phyloP scores from a whole-genome alignment of 2,329 filamentous ascomycete species.

The Neocatenulostroma microsporum region DNA sequence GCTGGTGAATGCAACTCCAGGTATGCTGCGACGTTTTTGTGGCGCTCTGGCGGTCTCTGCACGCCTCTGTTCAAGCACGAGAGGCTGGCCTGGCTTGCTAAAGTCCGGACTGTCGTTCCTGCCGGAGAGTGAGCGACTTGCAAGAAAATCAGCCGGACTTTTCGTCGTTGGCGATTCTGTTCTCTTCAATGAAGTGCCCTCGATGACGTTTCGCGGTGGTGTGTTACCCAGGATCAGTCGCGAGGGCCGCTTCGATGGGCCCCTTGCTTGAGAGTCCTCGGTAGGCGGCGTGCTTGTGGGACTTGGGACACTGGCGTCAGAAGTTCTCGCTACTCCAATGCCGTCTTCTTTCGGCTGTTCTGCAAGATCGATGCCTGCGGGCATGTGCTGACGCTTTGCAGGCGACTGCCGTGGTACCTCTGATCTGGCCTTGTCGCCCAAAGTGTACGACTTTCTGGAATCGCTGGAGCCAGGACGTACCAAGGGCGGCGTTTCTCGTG shows the following conservation, averaged over 20 bases:
- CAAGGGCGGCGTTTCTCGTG: slow-evolving; percentile 1
- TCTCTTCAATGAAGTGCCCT: slow-evolving; percentile 4
- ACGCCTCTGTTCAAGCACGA: background rate
- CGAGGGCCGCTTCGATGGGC: slow-evolving; percentile 8
- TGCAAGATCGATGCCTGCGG: background rate
- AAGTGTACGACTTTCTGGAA: slow-evolving; percentile 7
- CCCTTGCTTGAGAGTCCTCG: slow-evolving; percentile 14
- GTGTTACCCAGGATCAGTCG: slow-evolving; percentile 9
- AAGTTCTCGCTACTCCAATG: too few relatives aligned
- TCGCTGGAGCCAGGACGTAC: slow-evolving; percentile 6
- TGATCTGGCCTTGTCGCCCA: background rate
- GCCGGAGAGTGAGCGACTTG: slow-evolving; percentile 4
- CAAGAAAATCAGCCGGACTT: slow-evolving; percentile 2
- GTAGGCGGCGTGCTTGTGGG: too few relatives aligned
- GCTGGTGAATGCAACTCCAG: slow-evolving; percentile 9
- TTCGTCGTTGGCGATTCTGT: slow-evolving; percentile 3
- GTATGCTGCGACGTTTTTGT: slow-evolving; percentile 16
- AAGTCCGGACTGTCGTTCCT: background rate
- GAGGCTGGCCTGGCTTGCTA: background rate
- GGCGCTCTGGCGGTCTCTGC: slow-evolving; percentile 1
- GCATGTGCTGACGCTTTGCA: slow-evolving; percentile 9
- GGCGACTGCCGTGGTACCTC: slow-evolving; percentile 5
- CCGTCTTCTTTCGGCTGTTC: too few relatives aligned
- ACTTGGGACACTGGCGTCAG: too few relatives aligned
- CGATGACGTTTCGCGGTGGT: background rate